A percentile compares a stretch with the other conserved stretches of the same genome.
Evolutionary conservation across 2,329 filamentous ascomycete genomes (phyloP).

Genomic region (Fusarium graminum): DNA sequence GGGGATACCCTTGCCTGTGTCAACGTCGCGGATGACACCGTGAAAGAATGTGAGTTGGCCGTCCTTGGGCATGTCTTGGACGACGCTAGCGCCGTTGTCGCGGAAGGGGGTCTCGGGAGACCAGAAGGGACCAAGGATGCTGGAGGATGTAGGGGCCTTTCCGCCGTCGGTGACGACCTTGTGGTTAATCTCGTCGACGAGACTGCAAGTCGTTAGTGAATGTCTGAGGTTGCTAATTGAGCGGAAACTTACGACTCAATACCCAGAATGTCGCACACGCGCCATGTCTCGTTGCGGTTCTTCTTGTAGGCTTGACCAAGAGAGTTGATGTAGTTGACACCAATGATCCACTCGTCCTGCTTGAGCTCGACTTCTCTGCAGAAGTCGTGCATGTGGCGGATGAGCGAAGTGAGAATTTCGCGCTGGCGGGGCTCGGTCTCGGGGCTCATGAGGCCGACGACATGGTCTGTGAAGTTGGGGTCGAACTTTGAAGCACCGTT

Average conservation of each 20-base stretch:
- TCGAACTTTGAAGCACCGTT: slow-evolving; percentile 67
- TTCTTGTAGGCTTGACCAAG: slow-evolving; percentile 76
- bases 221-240: background rate
- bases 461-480: slow-evolving; percentile 80
- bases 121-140: slow-evolving; percentile 85
- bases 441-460: slow-evolving; percentile 79
- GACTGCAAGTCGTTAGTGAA: slow-evolving; percentile 13
- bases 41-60: slow-evolving; percentile 76
- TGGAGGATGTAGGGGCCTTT: slow-evolving; percentile 76
- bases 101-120: slow-evolving; percentile 80
- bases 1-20: slow-evolving; percentile 74
- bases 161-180: slow-evolving; percentile 72
- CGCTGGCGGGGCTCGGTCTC: slow-evolving; percentile 74
- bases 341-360: slow-evolving; percentile 80
- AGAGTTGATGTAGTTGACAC: slow-evolving; percentile 80
- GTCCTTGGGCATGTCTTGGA: slow-evolving; percentile 70
- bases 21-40: slow-evolving; percentile 73
- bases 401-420: slow-evolving; percentile 72
- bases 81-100: slow-evolving; percentile 73
- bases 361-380: slow-evolving; percentile 82
- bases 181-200: slow-evolving; percentile 69
- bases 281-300: slow-evolving; percentile 80
- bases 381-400: slow-evolving; percentile 83
- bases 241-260: slow-evolving; percentile 72
- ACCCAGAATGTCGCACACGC: slow-evolving; percentile 79